These are phyloP conservation scores for Xylariales sp. DNA, from an alignment of 2,329 filamentous ascomycete species.

Conservation along the genomic window DNA sequence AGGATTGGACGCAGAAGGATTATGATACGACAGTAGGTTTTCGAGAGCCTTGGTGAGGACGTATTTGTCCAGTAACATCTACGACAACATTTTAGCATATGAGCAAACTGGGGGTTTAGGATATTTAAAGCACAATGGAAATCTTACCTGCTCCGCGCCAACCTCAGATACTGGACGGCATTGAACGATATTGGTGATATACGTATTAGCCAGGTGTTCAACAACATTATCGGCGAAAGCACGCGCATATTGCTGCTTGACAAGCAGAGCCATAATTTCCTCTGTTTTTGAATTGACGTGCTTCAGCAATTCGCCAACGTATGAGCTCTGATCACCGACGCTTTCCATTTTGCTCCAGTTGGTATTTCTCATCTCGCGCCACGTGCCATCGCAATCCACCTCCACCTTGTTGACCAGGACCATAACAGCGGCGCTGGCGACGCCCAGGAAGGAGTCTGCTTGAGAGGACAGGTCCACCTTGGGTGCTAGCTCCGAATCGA, in stretches of 20 bases:
- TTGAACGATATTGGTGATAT: conserved; percentile 79
- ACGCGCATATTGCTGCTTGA: conserved; percentile 89
- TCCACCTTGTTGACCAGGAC: conserved; percentile 82
- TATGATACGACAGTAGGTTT: conserved; percentile 63
- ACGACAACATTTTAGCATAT: too few relatives aligned
- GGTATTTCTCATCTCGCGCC: conserved; percentile 96
- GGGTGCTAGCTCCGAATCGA: conserved; percentile 71
- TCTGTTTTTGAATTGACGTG: conserved; percentile 67
- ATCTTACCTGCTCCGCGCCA: conserved; percentile 77
- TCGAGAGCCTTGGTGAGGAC: conserved; percentile 77
- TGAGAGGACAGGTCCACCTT: conserved; percentile 88
- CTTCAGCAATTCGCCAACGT: conserved; percentile 76
- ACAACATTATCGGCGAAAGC: conserved; percentile 97
- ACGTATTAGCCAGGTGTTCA: conserved; percentile 75
- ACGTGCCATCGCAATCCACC: conserved; percentile 74
- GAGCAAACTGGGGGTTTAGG: conserved; percentile 9
- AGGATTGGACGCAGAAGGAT: conserved; percentile 35
- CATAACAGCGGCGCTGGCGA: conserved; percentile 82
- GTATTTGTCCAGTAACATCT: conserved; percentile 97
- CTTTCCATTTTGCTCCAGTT: conserved; percentile 92
- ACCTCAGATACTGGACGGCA: conserved; percentile 90
- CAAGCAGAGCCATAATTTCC: conserved; percentile 72
- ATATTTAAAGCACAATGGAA: not conserved
- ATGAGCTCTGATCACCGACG: conserved; percentile 90
- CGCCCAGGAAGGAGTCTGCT: conserved; percentile 91